A percentile compares a stretch with the other conserved stretches of the same genome.
Evolutionary conservation across 805 yeast genomes (phyloP).

Genomic region (Pichia cabralensis): DNA sequence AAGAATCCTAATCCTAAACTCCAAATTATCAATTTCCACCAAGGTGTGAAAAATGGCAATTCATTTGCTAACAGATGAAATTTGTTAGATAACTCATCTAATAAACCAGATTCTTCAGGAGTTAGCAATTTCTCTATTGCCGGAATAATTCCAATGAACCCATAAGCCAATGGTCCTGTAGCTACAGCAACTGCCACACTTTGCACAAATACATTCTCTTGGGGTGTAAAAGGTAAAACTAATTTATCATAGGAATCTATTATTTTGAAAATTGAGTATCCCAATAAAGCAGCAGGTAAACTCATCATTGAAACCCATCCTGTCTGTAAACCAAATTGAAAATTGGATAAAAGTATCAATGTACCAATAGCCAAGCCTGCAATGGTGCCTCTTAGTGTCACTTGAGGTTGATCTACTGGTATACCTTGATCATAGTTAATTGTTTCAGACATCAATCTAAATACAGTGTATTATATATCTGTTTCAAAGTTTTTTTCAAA

Average conservation of each 20-base stretch:
- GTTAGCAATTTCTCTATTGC: conserved; percentile 87
- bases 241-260: conserved; percentile 25
- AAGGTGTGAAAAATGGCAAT: conserved; percentile 25
- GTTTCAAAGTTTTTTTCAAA: too few species aligned
- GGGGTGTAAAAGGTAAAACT: conserved; percentile 56
- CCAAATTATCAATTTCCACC: conserved; percentile 65
- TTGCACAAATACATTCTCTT: conserved; percentile 89
- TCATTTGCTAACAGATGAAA: not conserved
- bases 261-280: conserved; percentile 71
- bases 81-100: conserved; percentile 15
- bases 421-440: too few species aligned
- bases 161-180: conserved; percentile 93
- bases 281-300: conserved; percentile 82
- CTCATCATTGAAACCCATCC: conserved; percentile 99
- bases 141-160: conserved; percentile 90
- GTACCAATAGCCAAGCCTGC: conserved; percentile 85
- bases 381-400: conserved; percentile 62
- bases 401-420: conserved; percentile 42
- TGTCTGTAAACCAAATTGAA: conserved; percentile 93
- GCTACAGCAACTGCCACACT: conserved; percentile 96
- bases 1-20: conserved; percentile 80
- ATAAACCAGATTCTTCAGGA: conserved; percentile 64
- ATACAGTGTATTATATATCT: too few species aligned
- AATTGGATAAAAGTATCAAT: conserved; percentile 75
- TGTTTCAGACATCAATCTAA: too few species aligned